Percentiles rank a stretch among this genome's conserved stretches.
Conservation (phyloP, 2,329 filamentous ascomycete genomes). For the Chaetomium strumarium region DNA sequence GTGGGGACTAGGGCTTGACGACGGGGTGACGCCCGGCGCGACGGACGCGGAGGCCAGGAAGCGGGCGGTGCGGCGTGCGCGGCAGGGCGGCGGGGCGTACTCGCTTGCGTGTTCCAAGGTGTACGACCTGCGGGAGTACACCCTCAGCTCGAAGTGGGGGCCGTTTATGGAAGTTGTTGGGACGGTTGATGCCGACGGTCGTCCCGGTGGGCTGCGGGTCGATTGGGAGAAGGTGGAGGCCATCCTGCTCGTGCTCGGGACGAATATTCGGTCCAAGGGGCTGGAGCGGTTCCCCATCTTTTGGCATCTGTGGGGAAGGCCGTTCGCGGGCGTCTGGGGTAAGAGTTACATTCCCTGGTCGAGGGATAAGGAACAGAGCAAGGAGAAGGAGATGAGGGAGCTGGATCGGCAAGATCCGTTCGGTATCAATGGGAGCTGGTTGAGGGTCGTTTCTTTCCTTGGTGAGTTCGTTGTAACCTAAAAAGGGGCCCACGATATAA, state of each 20-base stretch:
- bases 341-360: slow-evolving; percentile 41
- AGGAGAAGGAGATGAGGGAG: slow-evolving; percentile 31
- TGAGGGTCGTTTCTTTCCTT: slow-evolving; percentile 45
- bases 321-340: slow-evolving; percentile 52
- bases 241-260: slow-evolving; percentile 61
- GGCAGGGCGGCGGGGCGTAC: slow-evolving; percentile 34
- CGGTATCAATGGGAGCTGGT: slow-evolving; percentile 64
- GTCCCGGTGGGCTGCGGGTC: slow-evolving; percentile 34
- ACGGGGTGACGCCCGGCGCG: slow-evolving; percentile 41
- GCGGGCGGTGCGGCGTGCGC: background rate
- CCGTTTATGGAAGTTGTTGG: slow-evolving; percentile 64
- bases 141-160: slow-evolving; percentile 57
- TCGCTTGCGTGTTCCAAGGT: slow-evolving; percentile 62
- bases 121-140: slow-evolving; percentile 69
- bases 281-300: slow-evolving; percentile 41
- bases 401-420: slow-evolving; percentile 61
- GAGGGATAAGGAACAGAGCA: slow-evolving; percentile 15
- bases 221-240: slow-evolving; percentile 80
- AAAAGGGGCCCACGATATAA: background rate
- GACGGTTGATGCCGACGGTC: slow-evolving; percentile 33
- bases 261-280: slow-evolving; percentile 51
- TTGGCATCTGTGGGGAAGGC: slow-evolving; percentile 46
- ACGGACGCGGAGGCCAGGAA: slow-evolving; percentile 18
- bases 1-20: background rate
- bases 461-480: slow-evolving; percentile 5